Evolutionary conservation across 257 asterid species (phyloP), one percentile per base, ranked within the genome.

Genomic region (Solanum pinnatisectum): DNA sequence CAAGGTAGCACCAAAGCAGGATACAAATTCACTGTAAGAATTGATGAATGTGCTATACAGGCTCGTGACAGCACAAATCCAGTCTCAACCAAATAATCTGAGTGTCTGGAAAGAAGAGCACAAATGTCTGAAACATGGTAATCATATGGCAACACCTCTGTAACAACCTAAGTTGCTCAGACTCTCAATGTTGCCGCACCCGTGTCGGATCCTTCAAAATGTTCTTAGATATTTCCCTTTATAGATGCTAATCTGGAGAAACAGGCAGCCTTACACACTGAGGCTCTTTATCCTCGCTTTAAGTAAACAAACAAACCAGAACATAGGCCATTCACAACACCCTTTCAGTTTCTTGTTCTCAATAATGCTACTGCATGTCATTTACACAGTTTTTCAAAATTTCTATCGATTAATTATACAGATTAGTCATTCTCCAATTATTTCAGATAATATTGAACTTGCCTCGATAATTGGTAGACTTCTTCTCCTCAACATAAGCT

Each of bases 381-480:
- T 40, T 86, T 23, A 49, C 32, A 35, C 5, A 44, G 5, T 18
- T 59, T 27, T 49, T 30, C 67, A 68, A 8, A 73, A 10, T 73
- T 22, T 30, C 82, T 39, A 33, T 39, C 49, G 44, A 82, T 49
- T 30, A 82, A 30, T 15, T 30, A 44, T 22, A 30, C 33, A 74
- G 33, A 33, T n/a, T 56, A 65, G 39, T 23, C 39, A 73, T 33
- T 32, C 49, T 79, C 10, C 8, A 77, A 14, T 35, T 49, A 72
- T 40, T 33, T 72, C 25, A 65, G 63, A 63, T 40, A 15, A 63
- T 46, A 72, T 44, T 70, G 20, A 84, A 91, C 98, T 91, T 92
- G 70, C 98, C 99, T 95, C 95, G 93, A 30, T 96, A 91, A 90
- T 92, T 90, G 32, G 99, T 95, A 36, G 99, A 96, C 92, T 94